Evolutionary conservation across 2,329 filamentous ascomycete species (phyloP), one percentile per base, ranked within the genome.

Genomic region (Colletotrichum sp.): DNA sequence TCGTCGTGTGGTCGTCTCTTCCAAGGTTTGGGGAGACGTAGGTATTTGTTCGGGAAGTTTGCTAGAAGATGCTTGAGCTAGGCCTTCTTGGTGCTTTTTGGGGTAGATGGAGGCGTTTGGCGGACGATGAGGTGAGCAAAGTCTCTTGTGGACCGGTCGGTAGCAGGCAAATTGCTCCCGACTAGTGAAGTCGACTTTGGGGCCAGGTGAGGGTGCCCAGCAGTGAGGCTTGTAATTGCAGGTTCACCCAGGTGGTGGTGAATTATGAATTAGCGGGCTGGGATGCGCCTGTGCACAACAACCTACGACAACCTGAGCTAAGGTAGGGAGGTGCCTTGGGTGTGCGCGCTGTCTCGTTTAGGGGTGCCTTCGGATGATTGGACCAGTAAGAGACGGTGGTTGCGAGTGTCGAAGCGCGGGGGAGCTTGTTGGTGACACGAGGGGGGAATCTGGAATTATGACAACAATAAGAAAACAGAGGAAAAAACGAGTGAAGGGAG

Each of bases 11-110:
- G 69, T 75, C 49, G 62, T 64, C 34, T 36, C 32, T 32, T 24
- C 36, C 24, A 24, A 34, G n/a, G n/a, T 64, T 64, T 26, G n/a
- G 65, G 71, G 55, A 60, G 65, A 69, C 59, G 71, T 74, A 49
- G 65, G 65, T 76, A 76, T 76, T 76, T 76, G 74, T 76, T 76
- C 49, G 57, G 24, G 36, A 63, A 39, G 57, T 69, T 62, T 69
- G 67, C 67, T 69, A 36, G 34, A 69, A 26, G 36, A 15, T 62
- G 55, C 36, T 62, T 26, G 32, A 69, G 55, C 32, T 26, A 69
- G 8, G 30, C 49, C 36, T 34, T 59, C 34, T 49, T 69, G 49
- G 66, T 28, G n/a, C 28, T 34, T 49, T 49, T 68, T 34, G 12
- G 21, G n/a, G 34, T 55, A 13, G 67, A 62, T 18, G 30, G 49